Evolutionary conservation across 2,329 filamentous ascomycete species (phyloP).

Genomic region (Botrytis porri): DNA sequence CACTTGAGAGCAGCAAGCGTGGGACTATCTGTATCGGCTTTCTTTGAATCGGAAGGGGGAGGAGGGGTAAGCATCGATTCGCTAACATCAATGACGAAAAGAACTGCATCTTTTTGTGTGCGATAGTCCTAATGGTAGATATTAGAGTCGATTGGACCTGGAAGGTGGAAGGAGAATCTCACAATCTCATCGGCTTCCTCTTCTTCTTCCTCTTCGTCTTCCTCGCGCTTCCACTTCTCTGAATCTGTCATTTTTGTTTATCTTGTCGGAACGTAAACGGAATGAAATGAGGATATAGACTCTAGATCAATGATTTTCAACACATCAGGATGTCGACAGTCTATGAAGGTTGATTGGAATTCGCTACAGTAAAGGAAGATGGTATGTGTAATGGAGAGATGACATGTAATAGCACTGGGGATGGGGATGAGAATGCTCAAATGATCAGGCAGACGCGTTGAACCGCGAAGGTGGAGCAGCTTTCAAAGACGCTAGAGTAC

Average conservation of each 20-base stretch:
- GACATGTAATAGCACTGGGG: background rate
- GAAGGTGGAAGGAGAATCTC: conserved; percentile 26
- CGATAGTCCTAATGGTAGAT: conserved; percentile 68
- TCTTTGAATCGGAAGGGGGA: conserved; percentile 64
- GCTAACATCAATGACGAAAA: conserved; percentile 93
- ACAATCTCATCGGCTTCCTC: conserved; percentile 66
- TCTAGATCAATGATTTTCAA: background rate
- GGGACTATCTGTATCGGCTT: conserved; percentile 73
- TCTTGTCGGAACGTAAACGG: background rate
- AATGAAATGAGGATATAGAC: background rate
- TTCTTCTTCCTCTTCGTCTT: conserved; percentile 69
- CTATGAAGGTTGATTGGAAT: background rate
- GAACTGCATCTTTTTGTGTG: conserved; percentile 92
- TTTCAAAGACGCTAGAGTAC: background rate
- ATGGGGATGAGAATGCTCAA: background rate
- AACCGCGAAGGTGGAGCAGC: conserved; percentile 10
- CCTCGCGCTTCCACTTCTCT: conserved; percentile 42
- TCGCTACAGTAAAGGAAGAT: background rate
- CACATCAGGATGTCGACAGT: no score
- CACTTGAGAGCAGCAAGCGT: conserved; percentile 85
- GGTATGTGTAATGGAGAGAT: background rate
- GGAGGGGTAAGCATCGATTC: conserved; percentile 76
- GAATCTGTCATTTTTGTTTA: conserved; percentile 26
- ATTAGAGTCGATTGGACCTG: background rate
- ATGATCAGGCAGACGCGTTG: conserved; percentile 16